Conservation (phyloP, 2,329 filamentous ascomycete species). For the Mycogone perniciosa region DNA sequence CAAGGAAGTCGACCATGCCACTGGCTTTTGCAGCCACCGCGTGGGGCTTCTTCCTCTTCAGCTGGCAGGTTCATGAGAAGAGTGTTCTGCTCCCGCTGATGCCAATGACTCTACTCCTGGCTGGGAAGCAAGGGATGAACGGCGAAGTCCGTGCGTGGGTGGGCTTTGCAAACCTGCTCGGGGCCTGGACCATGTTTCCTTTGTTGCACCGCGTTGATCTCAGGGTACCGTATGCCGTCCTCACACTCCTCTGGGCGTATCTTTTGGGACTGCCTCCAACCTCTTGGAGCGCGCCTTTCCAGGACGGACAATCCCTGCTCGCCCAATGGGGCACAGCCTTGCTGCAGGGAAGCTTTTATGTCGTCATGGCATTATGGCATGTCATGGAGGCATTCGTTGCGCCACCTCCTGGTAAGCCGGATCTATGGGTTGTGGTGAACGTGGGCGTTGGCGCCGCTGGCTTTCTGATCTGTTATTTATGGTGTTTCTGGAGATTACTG, state of each 20-base stretch:
- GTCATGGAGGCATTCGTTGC: conserved; percentile 60
- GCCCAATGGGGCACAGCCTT: conserved; percentile 53
- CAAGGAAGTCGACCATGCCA: conserved; percentile 69
- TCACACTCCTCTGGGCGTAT: conserved; percentile 86
- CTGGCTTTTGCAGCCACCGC: conserved; percentile 75
- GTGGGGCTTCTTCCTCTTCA: conserved; percentile 97
- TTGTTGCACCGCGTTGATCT: conserved; percentile 80
- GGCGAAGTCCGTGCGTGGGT: conserved; percentile 81
- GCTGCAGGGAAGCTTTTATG: conserved; percentile 70
- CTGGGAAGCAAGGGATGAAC: conserved; percentile 68
- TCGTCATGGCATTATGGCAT: conserved; percentile 76
- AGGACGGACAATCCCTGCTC: conserved; percentile 32
- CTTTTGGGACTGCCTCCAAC: conserved; percentile 80
- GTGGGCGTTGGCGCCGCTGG: conserved; percentile 79
- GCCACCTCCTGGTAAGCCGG: conserved; percentile 73
- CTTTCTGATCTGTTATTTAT: conserved; percentile 82
- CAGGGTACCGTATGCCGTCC: conserved; percentile 73
- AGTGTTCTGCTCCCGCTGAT: conserved; percentile 87
- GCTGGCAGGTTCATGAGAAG: conserved; percentile 98
- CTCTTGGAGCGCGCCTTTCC: conserved; percentile 61
- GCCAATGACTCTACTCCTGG: conserved; percentile 85
- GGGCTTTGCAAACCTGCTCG: conserved; percentile 88
- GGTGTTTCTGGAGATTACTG: conserved; percentile 71
- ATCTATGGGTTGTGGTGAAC: conserved; percentile 91
- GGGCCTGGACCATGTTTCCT: conserved; percentile 89